These are phyloP conservation scores for Penicillium samsonianum DNA, from an alignment of 495 filamentous ascomycete genomes.

Conservation along the genomic window DNA sequence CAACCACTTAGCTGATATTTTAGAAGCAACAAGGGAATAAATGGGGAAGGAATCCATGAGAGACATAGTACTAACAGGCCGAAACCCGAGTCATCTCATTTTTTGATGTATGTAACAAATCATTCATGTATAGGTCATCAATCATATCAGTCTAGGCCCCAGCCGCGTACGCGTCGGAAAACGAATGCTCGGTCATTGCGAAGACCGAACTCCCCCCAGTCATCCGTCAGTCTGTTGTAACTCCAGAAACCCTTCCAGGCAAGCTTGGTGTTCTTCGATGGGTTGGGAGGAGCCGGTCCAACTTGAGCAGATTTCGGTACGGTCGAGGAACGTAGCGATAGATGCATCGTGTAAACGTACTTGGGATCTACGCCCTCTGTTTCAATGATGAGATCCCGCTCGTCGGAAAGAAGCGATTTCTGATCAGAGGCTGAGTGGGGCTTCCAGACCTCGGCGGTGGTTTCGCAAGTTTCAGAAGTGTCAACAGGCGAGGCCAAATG, in stretches of 20 bases:
- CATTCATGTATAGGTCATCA: constrained; percentile 8
- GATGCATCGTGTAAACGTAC: constrained; percentile 79
- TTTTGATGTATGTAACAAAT: not conserved
- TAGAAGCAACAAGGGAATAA: too few species aligned
- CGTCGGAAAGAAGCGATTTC: constrained; percentile 9
- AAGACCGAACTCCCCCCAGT: constrained; percentile 83
- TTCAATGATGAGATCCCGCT: constrained; percentile 68
- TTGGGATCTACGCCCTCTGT: constrained; percentile 76
- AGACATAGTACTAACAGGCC: too few species aligned
- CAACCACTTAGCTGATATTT: too few species aligned
- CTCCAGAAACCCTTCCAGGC: constrained; percentile 90
- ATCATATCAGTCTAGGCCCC: constrained; percentile 39
- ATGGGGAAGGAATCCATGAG: too few species aligned
- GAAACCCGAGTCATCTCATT: too few species aligned
- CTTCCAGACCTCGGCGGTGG: constrained; percentile 12
- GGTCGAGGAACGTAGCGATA: constrained; percentile 62
- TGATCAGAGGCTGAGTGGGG: constrained; percentile 15
- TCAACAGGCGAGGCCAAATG: constrained; percentile 48
- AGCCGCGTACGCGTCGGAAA: constrained; percentile 74
- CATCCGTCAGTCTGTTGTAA: constrained; percentile 85
- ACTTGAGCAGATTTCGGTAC: constrained; percentile 46
- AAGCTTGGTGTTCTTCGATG: constrained; percentile 75
- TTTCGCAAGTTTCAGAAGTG: constrained; percentile 24
- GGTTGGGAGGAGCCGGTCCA: constrained; percentile 29
- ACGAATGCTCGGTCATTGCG: constrained; percentile 84